Evolutionary conservation across 306 rosid species (phyloP).

Genomic region (Prunus mume): DNA sequence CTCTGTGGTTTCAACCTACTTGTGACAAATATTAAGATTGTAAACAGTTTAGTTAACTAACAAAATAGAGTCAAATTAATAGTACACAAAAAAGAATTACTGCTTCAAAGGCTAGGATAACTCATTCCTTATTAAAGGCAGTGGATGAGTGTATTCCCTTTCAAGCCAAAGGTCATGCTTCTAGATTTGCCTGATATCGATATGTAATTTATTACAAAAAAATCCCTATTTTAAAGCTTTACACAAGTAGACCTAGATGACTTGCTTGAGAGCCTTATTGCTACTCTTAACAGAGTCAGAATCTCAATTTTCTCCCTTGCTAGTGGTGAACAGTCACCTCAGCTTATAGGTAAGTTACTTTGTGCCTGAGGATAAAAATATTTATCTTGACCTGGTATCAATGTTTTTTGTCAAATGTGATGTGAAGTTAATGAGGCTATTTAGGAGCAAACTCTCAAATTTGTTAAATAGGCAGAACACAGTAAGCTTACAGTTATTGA

Average conservation of each 20-base stretch:
- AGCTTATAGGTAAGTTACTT: neutral
- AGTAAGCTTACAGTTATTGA: neutral
- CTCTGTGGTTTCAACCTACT: neutral
- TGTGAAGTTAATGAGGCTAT: neutral
- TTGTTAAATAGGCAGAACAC: neutral
- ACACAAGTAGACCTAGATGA: neutral
- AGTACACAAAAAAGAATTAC: neutral
- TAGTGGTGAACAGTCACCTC: neutral
- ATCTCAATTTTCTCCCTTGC: neutral
- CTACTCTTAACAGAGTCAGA: neutral
- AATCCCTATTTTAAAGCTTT: no score
- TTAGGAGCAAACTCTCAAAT: neutral
- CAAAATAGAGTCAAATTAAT: neutral
- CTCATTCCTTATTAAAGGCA: neutral
- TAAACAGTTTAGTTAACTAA: neutral
- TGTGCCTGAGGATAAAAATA: neutral
- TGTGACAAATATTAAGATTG: neutral
- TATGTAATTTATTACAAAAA: neutral
- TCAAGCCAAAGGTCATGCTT: neutral
- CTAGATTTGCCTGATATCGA: neutral
- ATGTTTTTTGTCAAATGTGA: neutral
- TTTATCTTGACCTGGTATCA: neutral
- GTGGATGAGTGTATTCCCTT: neutral
- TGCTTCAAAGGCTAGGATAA: neutral
- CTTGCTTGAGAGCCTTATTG: neutral